Percentiles rank a stretch among this genome's conserved stretches.
Evolutionary conservation across 2,329 filamentous ascomycete species (phyloP).

Genomic region (Hypoxylon sp.): DNA sequence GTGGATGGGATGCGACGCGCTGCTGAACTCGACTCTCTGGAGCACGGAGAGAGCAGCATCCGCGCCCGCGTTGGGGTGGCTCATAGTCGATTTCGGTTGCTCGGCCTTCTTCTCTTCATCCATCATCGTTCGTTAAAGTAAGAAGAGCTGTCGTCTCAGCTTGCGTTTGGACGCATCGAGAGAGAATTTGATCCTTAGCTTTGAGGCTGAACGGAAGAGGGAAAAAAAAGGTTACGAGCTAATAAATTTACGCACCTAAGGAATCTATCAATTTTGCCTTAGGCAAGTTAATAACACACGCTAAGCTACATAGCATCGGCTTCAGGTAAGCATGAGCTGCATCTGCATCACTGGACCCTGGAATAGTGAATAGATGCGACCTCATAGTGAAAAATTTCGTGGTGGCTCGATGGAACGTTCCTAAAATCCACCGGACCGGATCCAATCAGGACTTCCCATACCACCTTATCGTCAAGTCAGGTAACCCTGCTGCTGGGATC

Average conservation of each 20-base stretch:
- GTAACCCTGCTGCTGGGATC: neutral
- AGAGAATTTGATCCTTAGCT: conserved; percentile 15
- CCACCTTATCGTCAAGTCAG: conserved; percentile 23
- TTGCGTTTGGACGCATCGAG: conserved; percentile 5
- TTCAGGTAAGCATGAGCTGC: conserved; percentile 1
- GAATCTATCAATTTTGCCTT: too few relatives aligned
- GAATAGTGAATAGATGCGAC: too few relatives aligned
- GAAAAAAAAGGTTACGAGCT: too few relatives aligned
- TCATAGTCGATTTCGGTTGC: conserved; percentile 6
- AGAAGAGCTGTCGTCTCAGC: conserved; percentile 3
- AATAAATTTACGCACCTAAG: too few relatives aligned
- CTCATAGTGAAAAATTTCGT: conserved; percentile 20
- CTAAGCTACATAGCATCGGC: conserved; percentile 11
- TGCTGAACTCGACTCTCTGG: conserved; percentile 39
- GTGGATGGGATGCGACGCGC: conserved; percentile 43
- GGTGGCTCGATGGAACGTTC: conserved; percentile 20
- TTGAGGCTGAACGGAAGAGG: conserved; percentile 11
- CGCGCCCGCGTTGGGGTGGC: conserved; percentile 12
- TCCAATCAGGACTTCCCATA: conserved; percentile 21
- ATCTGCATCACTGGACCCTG: too few relatives aligned
- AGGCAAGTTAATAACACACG: too few relatives aligned
- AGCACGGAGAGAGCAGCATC: conserved; percentile 41
- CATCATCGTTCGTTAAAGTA: conserved; percentile 17
- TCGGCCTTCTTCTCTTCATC: conserved; percentile 29
- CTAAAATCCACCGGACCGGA: conserved; percentile 18